Percentiles rank a stretch among this genome's conserved stretches.
phyloP scores from a whole-genome alignment of 2,329 filamentous ascomycete species.

The Acarospora socialis region DNA sequence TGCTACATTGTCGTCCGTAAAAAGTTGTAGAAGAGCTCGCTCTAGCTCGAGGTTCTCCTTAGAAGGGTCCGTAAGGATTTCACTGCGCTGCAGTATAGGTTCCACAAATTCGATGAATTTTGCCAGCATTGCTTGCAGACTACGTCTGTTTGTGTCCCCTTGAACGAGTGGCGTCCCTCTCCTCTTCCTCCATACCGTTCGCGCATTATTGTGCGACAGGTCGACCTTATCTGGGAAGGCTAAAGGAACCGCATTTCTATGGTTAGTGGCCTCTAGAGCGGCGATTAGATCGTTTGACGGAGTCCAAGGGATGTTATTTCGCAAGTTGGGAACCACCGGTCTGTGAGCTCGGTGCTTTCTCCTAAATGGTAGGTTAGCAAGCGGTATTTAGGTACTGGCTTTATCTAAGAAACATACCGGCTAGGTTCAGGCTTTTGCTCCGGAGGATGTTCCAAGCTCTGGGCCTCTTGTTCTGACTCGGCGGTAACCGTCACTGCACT shows the following conservation, averaged over 20 bases:
- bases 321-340: too few species aligned
- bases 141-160: not conserved
- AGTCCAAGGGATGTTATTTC: not conserved
- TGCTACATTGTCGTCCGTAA: slow-evolving; percentile 17
- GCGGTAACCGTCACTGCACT: too few species aligned
- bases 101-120: not conserved
- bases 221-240: not conserved
- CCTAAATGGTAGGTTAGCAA: too few species aligned
- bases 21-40: slow-evolving; percentile 21
- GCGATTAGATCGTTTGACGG: not conserved
- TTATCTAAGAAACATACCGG: too few species aligned
- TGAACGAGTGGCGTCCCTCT: not conserved
- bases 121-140: not conserved
- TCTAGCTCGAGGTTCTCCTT: too few species aligned
- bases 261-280: not conserved
- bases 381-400: too few species aligned
- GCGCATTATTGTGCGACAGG: not conserved
- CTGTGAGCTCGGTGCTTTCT: too few species aligned
- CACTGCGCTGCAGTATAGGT: slow-evolving; percentile 1
- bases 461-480: too few species aligned
- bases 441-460: too few species aligned
- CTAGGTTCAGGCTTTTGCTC: too few species aligned
- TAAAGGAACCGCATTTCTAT: not conserved
- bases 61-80: too few species aligned
- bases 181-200: not conserved